Conservation (phyloP, 2,329 filamentous ascomycete genomes). For the Septoria petroselini region DNA sequence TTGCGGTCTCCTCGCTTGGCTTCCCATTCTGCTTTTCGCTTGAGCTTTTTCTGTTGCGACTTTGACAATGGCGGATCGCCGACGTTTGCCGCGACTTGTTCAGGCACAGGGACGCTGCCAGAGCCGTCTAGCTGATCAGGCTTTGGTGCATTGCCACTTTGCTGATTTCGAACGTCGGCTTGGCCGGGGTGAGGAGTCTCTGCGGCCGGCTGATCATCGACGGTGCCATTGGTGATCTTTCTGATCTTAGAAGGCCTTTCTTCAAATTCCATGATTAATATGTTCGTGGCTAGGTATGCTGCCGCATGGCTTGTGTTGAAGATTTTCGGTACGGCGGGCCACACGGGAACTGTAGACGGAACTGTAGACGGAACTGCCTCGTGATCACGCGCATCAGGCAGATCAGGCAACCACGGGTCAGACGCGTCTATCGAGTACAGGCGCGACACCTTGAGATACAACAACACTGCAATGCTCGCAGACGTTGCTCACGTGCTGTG, state of each 20-base stretch:
- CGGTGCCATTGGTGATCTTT: conserved; percentile 42
- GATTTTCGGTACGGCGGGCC: conserved; percentile 11
- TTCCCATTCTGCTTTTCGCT: conserved; percentile 71
- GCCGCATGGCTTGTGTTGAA: conserved; percentile 1
- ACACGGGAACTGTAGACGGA: neutral
- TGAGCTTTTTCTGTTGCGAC: conserved; percentile 77
- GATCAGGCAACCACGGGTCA: conserved; percentile 7
- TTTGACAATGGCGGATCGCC: conserved; percentile 65
- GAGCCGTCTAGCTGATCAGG: neutral
- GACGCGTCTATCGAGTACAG: neutral
- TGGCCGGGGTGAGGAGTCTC: neutral
- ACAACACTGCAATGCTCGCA: conserved; percentile 5
- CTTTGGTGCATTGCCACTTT: neutral
- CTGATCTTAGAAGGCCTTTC: conserved; percentile 55
- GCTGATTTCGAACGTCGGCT: neutral
- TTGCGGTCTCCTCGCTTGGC: conserved; percentile 60
- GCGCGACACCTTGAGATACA: neutral
- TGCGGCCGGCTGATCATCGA: neutral
- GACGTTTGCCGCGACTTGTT: conserved; percentile 2
- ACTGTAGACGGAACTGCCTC: neutral
- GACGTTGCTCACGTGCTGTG: neutral
- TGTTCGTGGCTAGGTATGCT: neutral
- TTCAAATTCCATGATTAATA: conserved; percentile 52
- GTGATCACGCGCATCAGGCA: conserved; percentile 5
- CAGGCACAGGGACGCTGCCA: conserved; percentile 3